Evolutionary conservation across 192 early-diverging fungal species (phyloP).

Genomic region (Diversispora epigaea): DNA sequence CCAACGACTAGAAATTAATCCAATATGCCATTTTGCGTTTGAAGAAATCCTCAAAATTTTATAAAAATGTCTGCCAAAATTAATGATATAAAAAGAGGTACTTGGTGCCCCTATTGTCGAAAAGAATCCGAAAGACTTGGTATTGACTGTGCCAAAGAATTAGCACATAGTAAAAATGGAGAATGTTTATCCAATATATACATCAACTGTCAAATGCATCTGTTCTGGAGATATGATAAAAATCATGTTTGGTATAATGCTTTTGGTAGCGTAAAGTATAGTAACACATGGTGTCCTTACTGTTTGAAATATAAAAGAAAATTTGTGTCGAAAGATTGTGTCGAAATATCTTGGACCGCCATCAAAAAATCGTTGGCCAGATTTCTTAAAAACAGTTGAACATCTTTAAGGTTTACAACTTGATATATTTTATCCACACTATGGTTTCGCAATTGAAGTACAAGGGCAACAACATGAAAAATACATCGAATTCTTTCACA

Average conservation of each 20-base stretch:
- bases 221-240: constrained; percentile 6
- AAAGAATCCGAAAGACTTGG: constrained; percentile 13
- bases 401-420: constrained; percentile 1
- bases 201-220: neutral
- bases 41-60: too few relatives aligned
- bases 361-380: neutral
- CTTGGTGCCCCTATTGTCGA: constrained; percentile 4
- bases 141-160: constrained; percentile 13
- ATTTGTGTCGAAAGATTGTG: too few relatives aligned
- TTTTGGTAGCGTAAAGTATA: constrained; percentile 1
- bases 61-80: too few relatives aligned
- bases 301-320: neutral
- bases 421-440: too few relatives aligned
- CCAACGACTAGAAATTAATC: too few relatives aligned
- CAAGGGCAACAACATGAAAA: too few relatives aligned
- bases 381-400: constrained; percentile 3
- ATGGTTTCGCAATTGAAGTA: too few relatives aligned
- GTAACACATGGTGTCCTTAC: constrained; percentile 13
- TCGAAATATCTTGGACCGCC: neutral
- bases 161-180: constrained; percentile 4
- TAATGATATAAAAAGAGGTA: neutral
- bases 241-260: neutral
- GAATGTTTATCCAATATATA: constrained; percentile 19
- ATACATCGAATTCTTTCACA: too few relatives aligned
- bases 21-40: too few relatives aligned